Conservation (phyloP, 352 stramenopile genomes). For the Phytophthora pinifolia region DNA sequence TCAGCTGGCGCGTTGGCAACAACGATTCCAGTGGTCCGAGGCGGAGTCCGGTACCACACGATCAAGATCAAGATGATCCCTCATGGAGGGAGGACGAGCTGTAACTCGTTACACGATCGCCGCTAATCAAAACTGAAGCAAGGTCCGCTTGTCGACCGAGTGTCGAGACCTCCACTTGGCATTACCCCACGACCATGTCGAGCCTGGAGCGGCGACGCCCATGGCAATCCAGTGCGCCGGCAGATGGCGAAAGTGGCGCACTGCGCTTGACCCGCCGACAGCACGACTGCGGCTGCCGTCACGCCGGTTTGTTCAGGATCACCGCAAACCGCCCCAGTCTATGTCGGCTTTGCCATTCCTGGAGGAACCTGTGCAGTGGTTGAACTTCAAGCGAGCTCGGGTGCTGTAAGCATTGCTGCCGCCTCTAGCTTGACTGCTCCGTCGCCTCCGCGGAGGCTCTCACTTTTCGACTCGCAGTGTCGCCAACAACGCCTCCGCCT, state of each 20-base stretch:
- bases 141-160: slow-evolving; percentile 14
- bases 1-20: slow-evolving; percentile 19
- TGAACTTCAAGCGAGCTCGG: slow-evolving; percentile 30
- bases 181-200: background rate
- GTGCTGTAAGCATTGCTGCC: slow-evolving; percentile 20
- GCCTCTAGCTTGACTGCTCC: slow-evolving; percentile 16
- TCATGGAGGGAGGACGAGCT: background rate
- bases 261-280: slow-evolving; percentile 19
- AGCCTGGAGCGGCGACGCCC: background rate
- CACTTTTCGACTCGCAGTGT: slow-evolving; percentile 31
- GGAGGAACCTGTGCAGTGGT: slow-evolving; percentile 24
- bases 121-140: slow-evolving; percentile 29
- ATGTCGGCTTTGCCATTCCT: slow-evolving; percentile 30
- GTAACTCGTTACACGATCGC: background rate
- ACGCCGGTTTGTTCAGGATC: slow-evolving; percentile 19
- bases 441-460: slow-evolving; percentile 1
- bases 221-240: slow-evolving; percentile 5
- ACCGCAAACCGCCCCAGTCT: slow-evolving; percentile 12
- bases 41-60: no score
- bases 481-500: slow-evolving; percentile 4
- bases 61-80: no score
- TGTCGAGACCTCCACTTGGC: slow-evolving; percentile 20
- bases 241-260: slow-evolving; percentile 18
- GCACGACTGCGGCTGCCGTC: slow-evolving; percentile 12
- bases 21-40: no score